These are phyloP conservation scores for Chlorella sorokiniana DNA, from an alignment of 139 green algal genomes.

Conservation along the genomic window DNA sequence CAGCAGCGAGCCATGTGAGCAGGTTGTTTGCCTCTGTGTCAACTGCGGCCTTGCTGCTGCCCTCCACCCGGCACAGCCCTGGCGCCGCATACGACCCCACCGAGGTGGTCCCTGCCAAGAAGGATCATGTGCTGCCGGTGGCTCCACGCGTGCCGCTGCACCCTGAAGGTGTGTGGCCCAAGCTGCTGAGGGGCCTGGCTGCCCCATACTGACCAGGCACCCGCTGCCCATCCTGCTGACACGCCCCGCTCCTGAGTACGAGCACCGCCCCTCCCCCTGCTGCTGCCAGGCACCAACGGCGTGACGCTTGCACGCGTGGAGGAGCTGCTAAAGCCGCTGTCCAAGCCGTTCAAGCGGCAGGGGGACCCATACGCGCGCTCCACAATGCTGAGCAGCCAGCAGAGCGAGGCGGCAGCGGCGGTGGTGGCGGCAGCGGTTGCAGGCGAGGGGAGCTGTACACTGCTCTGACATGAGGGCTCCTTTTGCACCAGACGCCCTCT, in stretches of 20 bases:
- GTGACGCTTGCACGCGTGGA: conserved; percentile 41
- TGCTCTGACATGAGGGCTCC: conserved; percentile 11
- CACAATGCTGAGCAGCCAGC: conserved; percentile 9
- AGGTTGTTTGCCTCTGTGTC: background rate
- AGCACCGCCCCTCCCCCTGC: background rate
- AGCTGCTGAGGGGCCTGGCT: background rate
- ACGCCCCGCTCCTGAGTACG: too few species aligned
- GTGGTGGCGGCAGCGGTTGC: background rate
- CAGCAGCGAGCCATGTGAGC: background rate
- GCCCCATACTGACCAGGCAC: background rate
- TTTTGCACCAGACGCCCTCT: too few species aligned
- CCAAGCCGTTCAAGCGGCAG: conserved; percentile 52
- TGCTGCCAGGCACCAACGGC: conserved; percentile 11
- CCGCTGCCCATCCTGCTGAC: too few species aligned
- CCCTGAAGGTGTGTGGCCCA: conserved; percentile 24
- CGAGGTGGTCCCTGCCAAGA: conserved; percentile 41
- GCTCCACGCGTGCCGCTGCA: conserved; percentile 52
- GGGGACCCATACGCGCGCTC: conserved; percentile 17
- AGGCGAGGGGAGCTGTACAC: conserved; percentile 12
- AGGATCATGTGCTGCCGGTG: conserved; percentile 66
- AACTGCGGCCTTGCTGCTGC: conserved; percentile 50
- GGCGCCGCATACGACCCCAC: conserved; percentile 76
- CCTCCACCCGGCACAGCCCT: conserved; percentile 48
- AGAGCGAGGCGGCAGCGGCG: conserved; percentile 10
- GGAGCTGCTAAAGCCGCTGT: conserved; percentile 32